Conservation (phyloP, 495 filamentous ascomycete genomes). For the Talaromyces ruber region DNA sequence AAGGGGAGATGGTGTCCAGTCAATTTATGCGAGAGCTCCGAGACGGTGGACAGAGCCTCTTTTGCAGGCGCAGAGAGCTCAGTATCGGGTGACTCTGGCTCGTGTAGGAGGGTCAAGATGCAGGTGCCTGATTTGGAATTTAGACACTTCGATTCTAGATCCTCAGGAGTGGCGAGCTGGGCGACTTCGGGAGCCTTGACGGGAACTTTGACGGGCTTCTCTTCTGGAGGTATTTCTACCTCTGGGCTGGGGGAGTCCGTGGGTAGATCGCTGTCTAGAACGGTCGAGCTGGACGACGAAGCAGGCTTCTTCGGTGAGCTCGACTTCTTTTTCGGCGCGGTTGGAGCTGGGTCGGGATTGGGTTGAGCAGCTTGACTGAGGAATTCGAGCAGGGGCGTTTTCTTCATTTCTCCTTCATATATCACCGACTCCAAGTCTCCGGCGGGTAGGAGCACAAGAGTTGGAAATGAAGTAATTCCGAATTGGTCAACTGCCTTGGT, state of each 20-base stretch:
- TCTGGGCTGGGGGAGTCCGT: constrained; percentile 40
- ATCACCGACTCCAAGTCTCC: constrained; percentile 57
- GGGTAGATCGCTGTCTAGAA: constrained; percentile 32
- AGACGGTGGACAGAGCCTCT: constrained; percentile 54
- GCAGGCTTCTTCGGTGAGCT: constrained; percentile 22
- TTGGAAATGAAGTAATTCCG: constrained; percentile 68
- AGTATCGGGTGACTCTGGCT: constrained; percentile 37
- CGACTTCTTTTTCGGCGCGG: constrained; percentile 37
- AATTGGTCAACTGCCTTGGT: constrained; percentile 61
- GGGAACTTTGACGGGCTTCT: constrained; percentile 40
- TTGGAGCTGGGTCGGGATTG: constrained; percentile 58
- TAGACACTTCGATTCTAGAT: constrained; percentile 64
- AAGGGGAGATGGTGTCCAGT: constrained; percentile 66
- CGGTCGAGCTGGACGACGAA: constrained; percentile 21
- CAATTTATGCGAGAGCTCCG: constrained; percentile 70
- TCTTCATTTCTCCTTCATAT: constrained; percentile 82
- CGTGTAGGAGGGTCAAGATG: constrained; percentile 69
- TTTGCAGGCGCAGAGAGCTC: constrained; percentile 33
- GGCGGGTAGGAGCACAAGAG: constrained; percentile 71
- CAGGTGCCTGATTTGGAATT: constrained; percentile 72
- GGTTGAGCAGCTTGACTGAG: constrained; percentile 67
- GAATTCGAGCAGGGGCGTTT: constrained; percentile 73
- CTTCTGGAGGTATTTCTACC: constrained; percentile 24
- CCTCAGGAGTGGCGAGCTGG: constrained; percentile 45
- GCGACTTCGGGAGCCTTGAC: constrained; percentile 31